These are phyloP conservation scores for Picea mariana DNA, from an alignment of 83 land plant species.

Conservation along the genomic window DNA sequence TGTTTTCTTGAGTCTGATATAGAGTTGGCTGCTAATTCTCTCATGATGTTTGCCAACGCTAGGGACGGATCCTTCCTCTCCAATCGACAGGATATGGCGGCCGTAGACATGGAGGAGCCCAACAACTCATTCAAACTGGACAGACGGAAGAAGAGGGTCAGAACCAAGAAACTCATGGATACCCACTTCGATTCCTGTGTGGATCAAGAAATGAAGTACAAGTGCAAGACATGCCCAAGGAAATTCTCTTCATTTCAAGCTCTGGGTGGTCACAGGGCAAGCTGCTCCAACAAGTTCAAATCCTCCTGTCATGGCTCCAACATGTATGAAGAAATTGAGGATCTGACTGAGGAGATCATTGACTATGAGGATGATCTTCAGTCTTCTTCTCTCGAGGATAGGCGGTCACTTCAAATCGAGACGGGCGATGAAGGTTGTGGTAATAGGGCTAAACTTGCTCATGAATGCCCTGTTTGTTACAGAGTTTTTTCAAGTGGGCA, in stretches of 20 bases:
- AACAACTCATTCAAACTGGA: too few species aligned
- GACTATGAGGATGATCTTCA: background rate
- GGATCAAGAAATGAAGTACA: slow-evolving; percentile 15
- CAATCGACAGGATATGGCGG: too few species aligned
- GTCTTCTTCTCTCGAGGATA: background rate
- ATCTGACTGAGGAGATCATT: background rate
- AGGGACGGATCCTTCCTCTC: too few species aligned
- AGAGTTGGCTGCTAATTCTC: too few species aligned
- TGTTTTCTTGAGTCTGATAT: too few species aligned
- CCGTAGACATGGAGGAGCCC: too few species aligned
- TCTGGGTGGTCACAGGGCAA: slow-evolving; percentile 61
- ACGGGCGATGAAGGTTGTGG: background rate
- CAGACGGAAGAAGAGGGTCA: too few species aligned
- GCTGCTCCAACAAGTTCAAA: slow-evolving; percentile 31
- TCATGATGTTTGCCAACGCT: too few species aligned
- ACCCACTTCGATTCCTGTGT: too few species aligned
- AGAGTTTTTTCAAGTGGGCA: slow-evolving; percentile 53
- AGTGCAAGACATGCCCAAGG: slow-evolving; percentile 52
- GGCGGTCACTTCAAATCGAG: background rate
- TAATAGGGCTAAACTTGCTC: background rate
- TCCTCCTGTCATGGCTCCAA: background rate
- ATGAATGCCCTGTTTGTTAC: slow-evolving; percentile 53
- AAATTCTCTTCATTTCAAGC: slow-evolving; percentile 51
- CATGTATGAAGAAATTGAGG: background rate
- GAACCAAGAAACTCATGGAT: too few species aligned